Evolutionary conservation across 73 alveolate genomes (phyloP), one percentile per base, ranked within the genome.

Genomic region (Paramecium sexaurelia): DNA sequence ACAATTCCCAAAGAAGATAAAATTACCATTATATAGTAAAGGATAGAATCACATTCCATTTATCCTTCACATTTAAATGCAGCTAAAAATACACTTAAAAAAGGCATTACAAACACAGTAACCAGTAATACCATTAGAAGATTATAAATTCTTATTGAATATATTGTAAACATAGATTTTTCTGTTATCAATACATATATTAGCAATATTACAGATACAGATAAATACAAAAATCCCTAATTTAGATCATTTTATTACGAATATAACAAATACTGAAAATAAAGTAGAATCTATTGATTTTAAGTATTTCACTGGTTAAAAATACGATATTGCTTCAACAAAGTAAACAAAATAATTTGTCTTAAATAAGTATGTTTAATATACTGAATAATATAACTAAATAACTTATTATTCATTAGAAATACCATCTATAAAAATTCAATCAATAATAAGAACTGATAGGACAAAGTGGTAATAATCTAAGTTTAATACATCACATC

Each of bases 351-450:
- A 73, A 22, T 36, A 36, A 33, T 39, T 39, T 27, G 55, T 73
- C 66, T 73, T 73, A 39, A 73, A 73, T 73, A 73, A 73, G 19
- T 73, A 73, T 73, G 87, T 36, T 73, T 73, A 39, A 39, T 73
- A 36, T 33, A 73, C 57, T 8, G 87, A 73, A 39, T 73, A 73
- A 73, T 33, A 73, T 73, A 73, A 39, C 87, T 73, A 73, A 27
- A 17, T 15, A 66, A 22, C 9, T 66, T 13, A 27, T 35, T 73
- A 33, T 33, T 73, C 11, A 61, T 61, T 45, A 61, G 47, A 26
- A 45, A 51, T 73, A 73, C 87, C 57, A 73, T 36, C 57, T 73
- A 39, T 33, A 73, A 33, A 39, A 73, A 73, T 39, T 73, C 87
- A 73, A 73, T 73, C 20, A 73, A 17, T 36, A 73, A 22, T 73